Evolutionary conservation across 2,329 filamentous ascomycete species (phyloP).

Genomic region (Cadophora luteo-olivacea): DNA sequence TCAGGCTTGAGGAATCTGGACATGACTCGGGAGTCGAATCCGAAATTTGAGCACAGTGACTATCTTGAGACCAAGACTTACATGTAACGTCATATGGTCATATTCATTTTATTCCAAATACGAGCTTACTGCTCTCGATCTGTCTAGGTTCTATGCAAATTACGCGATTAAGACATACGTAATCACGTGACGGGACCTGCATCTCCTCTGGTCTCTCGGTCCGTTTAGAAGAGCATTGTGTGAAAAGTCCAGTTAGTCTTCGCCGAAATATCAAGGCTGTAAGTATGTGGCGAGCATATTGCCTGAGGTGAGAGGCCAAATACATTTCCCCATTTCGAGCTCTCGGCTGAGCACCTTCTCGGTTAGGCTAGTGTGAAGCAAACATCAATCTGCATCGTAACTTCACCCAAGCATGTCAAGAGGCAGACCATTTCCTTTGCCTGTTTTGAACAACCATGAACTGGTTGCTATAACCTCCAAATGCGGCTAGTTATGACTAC

Average conservation of each 20-base stretch:
- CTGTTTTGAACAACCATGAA: neutral
- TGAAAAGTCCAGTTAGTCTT: neutral
- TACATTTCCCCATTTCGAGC: constrained; percentile 1
- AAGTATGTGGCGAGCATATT: neutral
- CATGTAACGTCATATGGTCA: no score
- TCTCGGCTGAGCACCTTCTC: constrained; percentile 9
- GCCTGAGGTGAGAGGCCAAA: neutral
- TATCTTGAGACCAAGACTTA: no score
- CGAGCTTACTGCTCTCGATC: no score
- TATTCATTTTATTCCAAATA: no score
- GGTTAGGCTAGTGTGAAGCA: constrained; percentile 7
- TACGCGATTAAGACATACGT: no score
- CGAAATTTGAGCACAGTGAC: neutral
- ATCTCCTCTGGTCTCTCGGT: no score
- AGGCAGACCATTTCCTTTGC: neutral
- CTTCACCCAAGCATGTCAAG: neutral
- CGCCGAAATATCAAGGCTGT: neutral
- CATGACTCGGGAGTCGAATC: neutral
- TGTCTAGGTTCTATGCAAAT: no score
- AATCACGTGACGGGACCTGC: neutral
- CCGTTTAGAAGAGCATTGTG: neutral
- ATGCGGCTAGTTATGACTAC: neutral
- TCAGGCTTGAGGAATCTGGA: constrained; percentile 2
- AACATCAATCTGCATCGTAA: neutral
- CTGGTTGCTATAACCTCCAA: neutral